Evolutionary conservation across 768 basidiomycete genomes (phyloP).

Genomic region (Amanita pseudoporphyria): DNA sequence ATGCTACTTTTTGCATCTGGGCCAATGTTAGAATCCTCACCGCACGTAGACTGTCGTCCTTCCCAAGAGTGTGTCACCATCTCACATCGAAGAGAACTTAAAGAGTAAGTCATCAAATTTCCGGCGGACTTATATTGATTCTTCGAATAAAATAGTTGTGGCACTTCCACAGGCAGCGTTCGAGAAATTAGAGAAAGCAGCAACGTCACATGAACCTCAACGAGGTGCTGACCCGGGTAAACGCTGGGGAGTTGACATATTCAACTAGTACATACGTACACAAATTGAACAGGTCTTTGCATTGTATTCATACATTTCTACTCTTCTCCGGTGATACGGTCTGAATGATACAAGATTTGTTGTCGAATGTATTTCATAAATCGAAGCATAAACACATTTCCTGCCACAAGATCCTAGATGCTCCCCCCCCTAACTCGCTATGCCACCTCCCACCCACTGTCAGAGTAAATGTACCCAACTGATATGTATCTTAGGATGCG

Average conservation of each 20-base stretch:
- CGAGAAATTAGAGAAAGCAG: slow-evolving; percentile 39
- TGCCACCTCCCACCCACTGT: too few relatives aligned
- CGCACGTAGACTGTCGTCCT: slow-evolving; percentile 49
- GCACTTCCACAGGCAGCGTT: slow-evolving; percentile 31
- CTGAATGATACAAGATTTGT: too few relatives aligned
- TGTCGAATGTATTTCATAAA: too few relatives aligned
- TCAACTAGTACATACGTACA: slow-evolving; percentile 25
- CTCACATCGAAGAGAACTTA: slow-evolving; percentile 61
- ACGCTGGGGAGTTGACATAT: slow-evolving; percentile 58
- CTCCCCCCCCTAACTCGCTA: too few relatives aligned
- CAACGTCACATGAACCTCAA: slow-evolving; percentile 42
- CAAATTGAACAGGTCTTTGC: slow-evolving; percentile 14
- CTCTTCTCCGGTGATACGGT: too few relatives aligned
- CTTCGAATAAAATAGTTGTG: slow-evolving; percentile 18
- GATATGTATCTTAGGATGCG: too few relatives aligned
- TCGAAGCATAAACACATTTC: too few relatives aligned
- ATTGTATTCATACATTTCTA: too few relatives aligned
- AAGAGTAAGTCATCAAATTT: slow-evolving; percentile 28
- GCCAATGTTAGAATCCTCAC: background rate
- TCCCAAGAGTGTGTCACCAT: slow-evolving; percentile 69
- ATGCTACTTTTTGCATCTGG: slow-evolving; percentile 16
- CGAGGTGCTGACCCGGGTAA: slow-evolving; percentile 51
- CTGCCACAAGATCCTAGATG: too few relatives aligned
- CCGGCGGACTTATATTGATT: slow-evolving; percentile 19
- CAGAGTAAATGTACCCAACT: too few relatives aligned